These are phyloP conservation scores for Cotoneaster glaucophyllus DNA, from an alignment of 306 rosid genomes.

Conservation along the genomic window DNA sequence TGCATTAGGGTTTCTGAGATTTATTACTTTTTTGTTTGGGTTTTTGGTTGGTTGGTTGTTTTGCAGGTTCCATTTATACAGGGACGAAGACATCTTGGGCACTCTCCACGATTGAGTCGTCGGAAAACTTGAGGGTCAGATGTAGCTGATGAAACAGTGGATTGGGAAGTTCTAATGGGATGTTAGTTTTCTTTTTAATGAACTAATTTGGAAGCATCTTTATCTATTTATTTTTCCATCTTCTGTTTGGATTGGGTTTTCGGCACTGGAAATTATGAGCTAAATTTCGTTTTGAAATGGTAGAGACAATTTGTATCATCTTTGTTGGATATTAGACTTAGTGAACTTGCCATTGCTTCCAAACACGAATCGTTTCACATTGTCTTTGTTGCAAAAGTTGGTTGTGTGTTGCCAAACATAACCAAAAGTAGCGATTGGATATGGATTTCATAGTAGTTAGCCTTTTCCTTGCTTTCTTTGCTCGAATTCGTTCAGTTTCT, in stretches of 20 bases:
- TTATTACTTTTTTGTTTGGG: background rate
- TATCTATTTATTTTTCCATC: background rate
- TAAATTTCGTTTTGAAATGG: background rate
- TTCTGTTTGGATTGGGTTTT: background rate
- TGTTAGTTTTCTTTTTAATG: background rate
- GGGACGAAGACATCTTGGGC: constrained; percentile 44
- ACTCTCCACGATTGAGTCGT: constrained; percentile 24
- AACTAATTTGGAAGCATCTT: background rate
- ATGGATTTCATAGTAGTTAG: background rate
- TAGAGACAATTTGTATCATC: background rate
- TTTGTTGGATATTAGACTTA: background rate
- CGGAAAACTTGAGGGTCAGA: background rate
- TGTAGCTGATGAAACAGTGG: background rate
- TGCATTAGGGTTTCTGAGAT: background rate
- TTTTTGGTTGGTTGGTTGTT: background rate
- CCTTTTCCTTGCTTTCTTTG: background rate
- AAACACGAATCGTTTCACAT: background rate
- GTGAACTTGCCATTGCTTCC: background rate
- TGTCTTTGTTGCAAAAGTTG: background rate
- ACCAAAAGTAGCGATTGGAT: background rate
- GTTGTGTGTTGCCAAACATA: background rate
- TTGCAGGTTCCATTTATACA: constrained; percentile 53
- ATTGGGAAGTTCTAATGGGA: background rate
- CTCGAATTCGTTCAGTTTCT: background rate
- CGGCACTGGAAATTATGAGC: background rate